Percentiles rank a stretch among this genome's conserved stretches.
Evolutionary conservation across 2,329 filamentous ascomycete species (phyloP).

Genomic region (Cadophora sp.): DNA sequence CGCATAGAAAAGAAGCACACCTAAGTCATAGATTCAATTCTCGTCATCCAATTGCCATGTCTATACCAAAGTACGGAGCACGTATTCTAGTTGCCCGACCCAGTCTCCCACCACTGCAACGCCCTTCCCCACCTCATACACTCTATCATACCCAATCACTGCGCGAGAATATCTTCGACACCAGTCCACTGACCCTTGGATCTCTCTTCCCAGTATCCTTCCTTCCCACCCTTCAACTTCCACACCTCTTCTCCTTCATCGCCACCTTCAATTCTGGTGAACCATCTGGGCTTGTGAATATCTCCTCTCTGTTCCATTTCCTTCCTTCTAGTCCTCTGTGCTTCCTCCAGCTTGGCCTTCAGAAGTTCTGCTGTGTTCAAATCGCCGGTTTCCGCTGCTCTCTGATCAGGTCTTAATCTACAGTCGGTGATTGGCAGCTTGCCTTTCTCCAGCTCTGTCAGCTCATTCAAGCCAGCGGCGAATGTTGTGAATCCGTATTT

Average conservation of each 20-base stretch:
- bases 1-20: background rate
- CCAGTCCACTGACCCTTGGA: conserved; percentile 70
- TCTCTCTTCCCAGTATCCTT: conserved; percentile 93
- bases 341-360: conserved; percentile 86
- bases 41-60: conserved; percentile 19
- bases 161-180: conserved; percentile 57
- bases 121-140: background rate
- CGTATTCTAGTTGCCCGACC: background rate
- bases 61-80: conserved; percentile 20
- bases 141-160: conserved; percentile 12
- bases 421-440: conserved; percentile 83
- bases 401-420: conserved; percentile 85
- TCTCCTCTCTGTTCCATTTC: conserved; percentile 79
- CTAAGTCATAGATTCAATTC: conserved; percentile 11
- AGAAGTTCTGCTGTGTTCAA: conserved; percentile 83
- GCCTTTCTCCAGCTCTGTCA: conserved; percentile 78
- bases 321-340: conserved; percentile 76
- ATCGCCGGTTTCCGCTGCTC: conserved; percentile 80
- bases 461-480: conserved; percentile 85
- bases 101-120: background rate
- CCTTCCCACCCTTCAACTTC: conserved; percentile 80
- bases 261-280: conserved; percentile 68
- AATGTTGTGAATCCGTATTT: conserved; percentile 91
- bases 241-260: conserved; percentile 72
- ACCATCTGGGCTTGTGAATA: conserved; percentile 81